Conservation (phyloP, 352 stramenopile species). For the Aphanomyces invadans region DNA sequence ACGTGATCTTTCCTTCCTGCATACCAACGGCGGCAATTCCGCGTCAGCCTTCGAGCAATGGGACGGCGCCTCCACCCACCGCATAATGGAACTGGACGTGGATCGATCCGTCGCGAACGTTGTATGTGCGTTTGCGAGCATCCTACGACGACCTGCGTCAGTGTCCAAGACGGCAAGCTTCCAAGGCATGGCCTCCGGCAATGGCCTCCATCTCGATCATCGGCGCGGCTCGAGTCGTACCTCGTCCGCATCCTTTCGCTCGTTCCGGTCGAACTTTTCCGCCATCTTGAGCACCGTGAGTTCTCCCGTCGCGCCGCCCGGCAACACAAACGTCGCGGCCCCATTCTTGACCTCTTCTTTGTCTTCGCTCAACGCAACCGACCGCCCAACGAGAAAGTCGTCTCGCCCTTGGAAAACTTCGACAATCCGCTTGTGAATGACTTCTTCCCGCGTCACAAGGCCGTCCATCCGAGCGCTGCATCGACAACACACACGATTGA, state of each 20-base stretch:
- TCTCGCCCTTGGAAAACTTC: constrained; percentile 82
- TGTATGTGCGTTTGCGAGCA: constrained; percentile 85
- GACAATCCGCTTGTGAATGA: constrained; percentile 81
- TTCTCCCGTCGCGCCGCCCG: constrained; percentile 57
- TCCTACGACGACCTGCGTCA: constrained; percentile 28
- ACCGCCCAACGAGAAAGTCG: constrained; percentile 80
- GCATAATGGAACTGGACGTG: constrained; percentile 88
- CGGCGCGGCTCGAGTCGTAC: no score
- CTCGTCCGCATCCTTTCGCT: constrained; percentile 40
- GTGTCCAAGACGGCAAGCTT: background rate
- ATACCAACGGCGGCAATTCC: no score
- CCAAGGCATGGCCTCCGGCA: no score
- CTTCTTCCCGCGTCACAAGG: constrained; percentile 75
- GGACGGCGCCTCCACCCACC: no score
- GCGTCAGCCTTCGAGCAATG: no score
- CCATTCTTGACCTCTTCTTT: constrained; percentile 72
- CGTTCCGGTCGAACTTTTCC: constrained; percentile 84
- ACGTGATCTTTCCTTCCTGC: constrained; percentile 86
- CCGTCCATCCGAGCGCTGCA: constrained; percentile 78
- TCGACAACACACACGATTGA: no score
- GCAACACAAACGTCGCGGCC: constrained; percentile 63
- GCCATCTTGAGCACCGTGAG: constrained; percentile 90
- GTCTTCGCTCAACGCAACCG: constrained; percentile 63
- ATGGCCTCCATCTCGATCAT: no score
- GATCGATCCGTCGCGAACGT: constrained; percentile 85